Base-by-base conservation (phyloP, 2,329 filamentous ascomycete species). In the Cadophora sp. region DNA sequence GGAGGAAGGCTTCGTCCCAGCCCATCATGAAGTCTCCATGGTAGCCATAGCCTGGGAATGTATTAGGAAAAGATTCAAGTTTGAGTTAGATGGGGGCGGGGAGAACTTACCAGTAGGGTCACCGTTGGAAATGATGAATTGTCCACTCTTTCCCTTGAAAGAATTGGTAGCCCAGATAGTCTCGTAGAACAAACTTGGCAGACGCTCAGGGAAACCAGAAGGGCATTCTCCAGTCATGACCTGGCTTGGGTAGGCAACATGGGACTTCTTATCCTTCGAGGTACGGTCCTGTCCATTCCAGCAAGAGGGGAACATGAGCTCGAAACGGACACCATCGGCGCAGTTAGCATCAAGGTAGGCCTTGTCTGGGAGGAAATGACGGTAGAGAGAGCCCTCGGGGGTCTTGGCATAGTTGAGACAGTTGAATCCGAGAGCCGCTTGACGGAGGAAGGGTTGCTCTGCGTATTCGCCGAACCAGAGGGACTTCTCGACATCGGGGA, bases 341-440 rank as follows among this genome's bases (percentile, higher is more conserved):
- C 95, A 98, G 80, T 95, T 89, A 64, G 84, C 84, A 76, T 97
- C 94, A 43, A 97, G 83, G 76, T 87, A 96, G 0, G 80, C 80
- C 84, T 97, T 96, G 74, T 90, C 86, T 0, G 95, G 94, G 73
- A 97, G 75, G 77, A 87, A 89, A 79, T 97, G 94, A 71, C 94
- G 93, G 79, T 88, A 91, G 43, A 97, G 85, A 16, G 94, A 91
- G 1, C 85, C 84, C 62, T 76, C 75, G 2, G 75, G 68, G 0
- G 79, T 74, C 27, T 79, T 82, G 39, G 73, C 75, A 77, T 97
- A 97, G 86, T 98, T 90, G 68, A 99, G 81, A 80, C 96, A 98
- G 84, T 98, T 98, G 86, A 97, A 97, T 3, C 96, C 95, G 33
- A 97, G 74, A 11, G 94, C 93, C 69, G 94, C 93, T 82, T 97